phyloP scores from a whole-genome alignment of 2,329 filamentous ascomycete genomes.

The Xylaria sp. region DNA sequence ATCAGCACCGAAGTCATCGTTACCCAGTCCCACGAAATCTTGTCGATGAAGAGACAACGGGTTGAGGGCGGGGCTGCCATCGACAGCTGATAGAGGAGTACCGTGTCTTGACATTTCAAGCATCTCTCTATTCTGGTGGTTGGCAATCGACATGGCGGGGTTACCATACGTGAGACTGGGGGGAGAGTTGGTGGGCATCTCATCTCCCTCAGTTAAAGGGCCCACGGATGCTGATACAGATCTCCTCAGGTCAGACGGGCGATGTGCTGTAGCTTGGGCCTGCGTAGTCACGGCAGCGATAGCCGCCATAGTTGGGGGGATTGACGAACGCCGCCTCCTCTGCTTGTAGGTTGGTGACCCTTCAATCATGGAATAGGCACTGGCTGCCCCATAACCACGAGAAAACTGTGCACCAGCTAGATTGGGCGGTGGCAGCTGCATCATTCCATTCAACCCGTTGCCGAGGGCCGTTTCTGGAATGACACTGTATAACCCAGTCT shows the following conservation, averaged over 20 bases:
- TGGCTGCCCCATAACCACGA: conserved; percentile 73
- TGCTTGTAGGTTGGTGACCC: conserved; percentile 99
- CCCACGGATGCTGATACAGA: conserved; percentile 89
- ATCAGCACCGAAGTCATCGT: conserved; percentile 65
- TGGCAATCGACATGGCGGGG: conserved; percentile 66
- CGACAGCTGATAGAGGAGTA: conserved; percentile 84
- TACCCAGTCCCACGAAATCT: conserved; percentile 68
- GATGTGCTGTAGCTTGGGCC: conserved; percentile 65
- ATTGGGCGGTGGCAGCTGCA: conserved; percentile 87
- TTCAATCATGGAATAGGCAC: conserved; percentile 94
- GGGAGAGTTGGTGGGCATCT: conserved; percentile 79
- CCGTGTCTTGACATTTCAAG: conserved; percentile 86
- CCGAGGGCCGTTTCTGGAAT: conserved; percentile 82
- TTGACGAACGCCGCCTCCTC: conserved; percentile 88
- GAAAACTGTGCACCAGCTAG: conserved; percentile 80
- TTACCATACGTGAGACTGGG: conserved; percentile 76
- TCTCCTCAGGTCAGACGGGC: conserved; percentile 87
- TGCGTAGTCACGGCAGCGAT: conserved; percentile 70
- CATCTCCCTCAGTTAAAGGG: conserved; percentile 79
- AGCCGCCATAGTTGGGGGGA: conserved; percentile 76
- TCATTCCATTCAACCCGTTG: conserved; percentile 82
- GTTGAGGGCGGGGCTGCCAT: conserved; percentile 80
- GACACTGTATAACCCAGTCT: conserved; percentile 92
- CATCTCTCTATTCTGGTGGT: conserved; percentile 77
- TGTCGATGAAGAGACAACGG: conserved; percentile 72